A percentile compares a stretch with the other conserved stretches of the same genome.
Evolutionary conservation across 768 basidiomycete genomes (phyloP).

Genomic region (Russula dissimulans): DNA sequence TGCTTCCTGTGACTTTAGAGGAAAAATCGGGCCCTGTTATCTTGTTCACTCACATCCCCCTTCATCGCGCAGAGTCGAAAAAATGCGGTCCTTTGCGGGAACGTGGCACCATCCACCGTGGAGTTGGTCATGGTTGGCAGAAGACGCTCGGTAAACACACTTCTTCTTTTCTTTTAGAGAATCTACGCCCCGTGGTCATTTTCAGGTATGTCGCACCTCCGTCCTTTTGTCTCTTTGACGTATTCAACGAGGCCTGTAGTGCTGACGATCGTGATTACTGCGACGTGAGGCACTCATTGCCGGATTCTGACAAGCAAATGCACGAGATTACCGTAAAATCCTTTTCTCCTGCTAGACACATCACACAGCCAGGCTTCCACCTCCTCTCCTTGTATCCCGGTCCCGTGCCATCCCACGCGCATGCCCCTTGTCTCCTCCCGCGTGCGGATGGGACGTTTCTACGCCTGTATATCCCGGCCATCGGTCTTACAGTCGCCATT

Average conservation of each 20-base stretch:
- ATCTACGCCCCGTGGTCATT: conserved; percentile 53
- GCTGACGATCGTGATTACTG: conserved; percentile 93
- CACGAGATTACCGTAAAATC: conserved; percentile 86
- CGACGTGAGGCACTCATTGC: conserved; percentile 50
- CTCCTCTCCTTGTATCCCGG: conserved; percentile 59
- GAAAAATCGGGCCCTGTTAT: conserved; percentile 39
- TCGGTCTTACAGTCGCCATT: conserved; percentile 43
- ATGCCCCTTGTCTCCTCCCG: conserved; percentile 73
- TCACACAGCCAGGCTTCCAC: conserved; percentile 75
- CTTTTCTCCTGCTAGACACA: conserved; percentile 67
- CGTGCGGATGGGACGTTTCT: conserved; percentile 54
- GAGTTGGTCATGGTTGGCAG: conserved; percentile 76
- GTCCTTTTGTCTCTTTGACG: neutral
- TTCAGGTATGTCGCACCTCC: conserved; percentile 47
- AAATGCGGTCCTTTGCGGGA: conserved; percentile 74
- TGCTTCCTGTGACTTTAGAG: conserved; percentile 2
- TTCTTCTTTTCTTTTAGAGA: conserved; percentile 59
- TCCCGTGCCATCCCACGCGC: conserved; percentile 37
- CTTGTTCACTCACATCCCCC: conserved; percentile 79
- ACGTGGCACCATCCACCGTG: conserved; percentile 57
- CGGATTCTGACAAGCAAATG: conserved; percentile 26
- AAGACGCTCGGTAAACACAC: conserved; percentile 76
- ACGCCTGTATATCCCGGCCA: conserved; percentile 53
- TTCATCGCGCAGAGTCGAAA: conserved; percentile 64
- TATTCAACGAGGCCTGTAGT: conserved; percentile 28